Conservation (phyloP, 2,329 filamentous ascomycete genomes). For the Stachybotrys chartarum region DNA sequence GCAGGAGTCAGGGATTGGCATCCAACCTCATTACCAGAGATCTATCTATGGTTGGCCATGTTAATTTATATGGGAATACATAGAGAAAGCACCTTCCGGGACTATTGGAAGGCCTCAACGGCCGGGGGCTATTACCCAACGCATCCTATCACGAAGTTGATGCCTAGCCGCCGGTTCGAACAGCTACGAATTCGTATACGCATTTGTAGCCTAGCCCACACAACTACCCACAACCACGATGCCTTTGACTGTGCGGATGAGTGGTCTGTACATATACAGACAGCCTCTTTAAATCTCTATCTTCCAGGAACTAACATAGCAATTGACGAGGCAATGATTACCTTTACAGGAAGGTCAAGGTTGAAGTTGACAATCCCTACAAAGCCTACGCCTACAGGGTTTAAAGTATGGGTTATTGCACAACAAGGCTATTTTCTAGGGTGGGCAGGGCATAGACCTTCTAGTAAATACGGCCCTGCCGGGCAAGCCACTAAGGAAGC, state of each 20-base stretch:
- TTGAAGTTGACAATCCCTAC: background rate
- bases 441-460: background rate
- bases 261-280: background rate
- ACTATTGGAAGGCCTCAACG: background rate
- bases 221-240: background rate
- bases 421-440: background rate
- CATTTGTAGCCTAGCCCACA: background rate
- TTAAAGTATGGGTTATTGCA: background rate
- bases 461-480: background rate
- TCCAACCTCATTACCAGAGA: background rate
- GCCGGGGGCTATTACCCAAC: background rate
- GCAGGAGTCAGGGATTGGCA: background rate
- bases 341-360: background rate
- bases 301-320: background rate
- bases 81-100: background rate
- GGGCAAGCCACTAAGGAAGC: background rate
- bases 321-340: background rate
- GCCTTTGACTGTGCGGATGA: background rate
- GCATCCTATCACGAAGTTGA: too few relatives aligned
- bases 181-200: background rate
- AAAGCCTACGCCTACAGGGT: background rate
- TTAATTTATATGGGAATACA: background rate
- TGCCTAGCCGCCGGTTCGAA: background rate
- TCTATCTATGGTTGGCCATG: background rate
- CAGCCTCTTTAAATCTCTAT: background rate